A percentile compares a stretch with the other conserved stretches of the same genome.
These are phyloP conservation scores for Gryganskiella cystojenkinii DNA, from an alignment of 192 early-diverging fungal species.

Conservation along the genomic window DNA sequence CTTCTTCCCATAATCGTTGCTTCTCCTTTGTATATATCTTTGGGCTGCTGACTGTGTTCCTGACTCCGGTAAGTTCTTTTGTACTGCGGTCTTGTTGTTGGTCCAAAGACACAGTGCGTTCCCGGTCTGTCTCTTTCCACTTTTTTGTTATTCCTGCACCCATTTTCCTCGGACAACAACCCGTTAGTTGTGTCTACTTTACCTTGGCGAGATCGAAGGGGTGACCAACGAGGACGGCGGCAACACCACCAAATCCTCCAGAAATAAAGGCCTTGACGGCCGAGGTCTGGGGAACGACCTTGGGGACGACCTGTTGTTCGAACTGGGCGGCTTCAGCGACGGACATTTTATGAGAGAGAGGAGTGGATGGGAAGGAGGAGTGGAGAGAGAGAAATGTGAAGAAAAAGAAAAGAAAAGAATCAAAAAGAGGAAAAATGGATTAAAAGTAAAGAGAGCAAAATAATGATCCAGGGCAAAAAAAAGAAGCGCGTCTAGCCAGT, in stretches of 20 bases:
- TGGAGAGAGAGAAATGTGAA: slow-evolving; percentile 8
- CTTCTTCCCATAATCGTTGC: background rate
- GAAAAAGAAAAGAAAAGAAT: background rate
- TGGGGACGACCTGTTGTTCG: slow-evolving; percentile 7
- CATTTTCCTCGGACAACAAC: background rate
- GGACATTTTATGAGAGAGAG: slow-evolving; percentile 39
- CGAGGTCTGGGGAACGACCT: slow-evolving; percentile 53
- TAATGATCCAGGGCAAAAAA: background rate
- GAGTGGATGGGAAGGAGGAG: no score
- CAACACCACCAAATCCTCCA: slow-evolving; percentile 85
- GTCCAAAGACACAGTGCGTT: no score
- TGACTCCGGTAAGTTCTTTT: no score
- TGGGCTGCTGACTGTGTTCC: background rate
- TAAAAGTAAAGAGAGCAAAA: slow-evolving; percentile 9
- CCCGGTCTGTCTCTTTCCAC: background rate
- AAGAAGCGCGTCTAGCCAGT: background rate
- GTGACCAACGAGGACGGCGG: slow-evolving; percentile 63
- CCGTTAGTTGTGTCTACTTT: slow-evolving; percentile 26
- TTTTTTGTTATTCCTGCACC: background rate
- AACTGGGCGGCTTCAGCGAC: slow-evolving; percentile 17
- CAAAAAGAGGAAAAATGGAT: slow-evolving; percentile 5
- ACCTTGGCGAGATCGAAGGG: slow-evolving; percentile 91
- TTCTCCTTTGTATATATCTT: background rate
- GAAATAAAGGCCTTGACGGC: slow-evolving; percentile 90
- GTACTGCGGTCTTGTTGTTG: no score